Conservation (phyloP, 805 yeast species). For the Yamadazyma sp. region DNA sequence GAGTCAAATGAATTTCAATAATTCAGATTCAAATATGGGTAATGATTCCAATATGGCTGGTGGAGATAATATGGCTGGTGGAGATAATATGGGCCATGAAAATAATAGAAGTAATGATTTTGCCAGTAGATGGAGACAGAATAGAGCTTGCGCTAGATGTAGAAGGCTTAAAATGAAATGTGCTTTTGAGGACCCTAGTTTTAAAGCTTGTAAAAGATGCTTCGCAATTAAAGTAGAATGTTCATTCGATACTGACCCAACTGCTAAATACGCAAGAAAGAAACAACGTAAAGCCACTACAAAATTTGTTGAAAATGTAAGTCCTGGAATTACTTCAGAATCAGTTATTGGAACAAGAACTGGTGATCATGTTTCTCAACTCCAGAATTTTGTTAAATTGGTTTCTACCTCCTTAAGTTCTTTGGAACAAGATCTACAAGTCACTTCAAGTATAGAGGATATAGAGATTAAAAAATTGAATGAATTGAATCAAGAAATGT, state of each 20-base stretch:
- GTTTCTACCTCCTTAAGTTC: constrained; percentile 13
- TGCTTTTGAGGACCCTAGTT: constrained; percentile 45
- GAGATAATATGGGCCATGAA: too few relatives aligned
- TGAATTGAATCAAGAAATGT: constrained; percentile 6
- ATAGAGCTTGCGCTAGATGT: constrained; percentile 55
- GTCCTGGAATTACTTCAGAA: constrained; percentile 14
- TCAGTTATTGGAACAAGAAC: constrained; percentile 11
- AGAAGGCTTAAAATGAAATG: constrained; percentile 53
- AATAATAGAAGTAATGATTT: constrained; percentile 22
- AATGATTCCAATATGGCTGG: too few relatives aligned
- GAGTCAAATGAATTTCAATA: too few relatives aligned
- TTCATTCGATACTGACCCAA: constrained; percentile 52
- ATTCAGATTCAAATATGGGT: too few relatives aligned
- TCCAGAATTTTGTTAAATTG: constrained; percentile 12
- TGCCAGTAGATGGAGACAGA: constrained; percentile 43
- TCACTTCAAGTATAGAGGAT: constrained; percentile 5
- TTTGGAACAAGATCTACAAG: constrained; percentile 12
- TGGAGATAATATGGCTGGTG: too few relatives aligned
- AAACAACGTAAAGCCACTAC: constrained; percentile 25
- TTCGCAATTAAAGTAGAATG: constrained; percentile 42
- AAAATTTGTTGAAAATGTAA: constrained; percentile 12
- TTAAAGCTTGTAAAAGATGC: constrained; percentile 45
- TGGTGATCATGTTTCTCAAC: constrained; percentile 15
- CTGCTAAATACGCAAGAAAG: constrained; percentile 35
- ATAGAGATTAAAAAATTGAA: constrained; percentile 9